Evolutionary conservation across 192 early-diverging fungal genomes (phyloP).

Genomic region (Backusella tuberculispora): DNA sequence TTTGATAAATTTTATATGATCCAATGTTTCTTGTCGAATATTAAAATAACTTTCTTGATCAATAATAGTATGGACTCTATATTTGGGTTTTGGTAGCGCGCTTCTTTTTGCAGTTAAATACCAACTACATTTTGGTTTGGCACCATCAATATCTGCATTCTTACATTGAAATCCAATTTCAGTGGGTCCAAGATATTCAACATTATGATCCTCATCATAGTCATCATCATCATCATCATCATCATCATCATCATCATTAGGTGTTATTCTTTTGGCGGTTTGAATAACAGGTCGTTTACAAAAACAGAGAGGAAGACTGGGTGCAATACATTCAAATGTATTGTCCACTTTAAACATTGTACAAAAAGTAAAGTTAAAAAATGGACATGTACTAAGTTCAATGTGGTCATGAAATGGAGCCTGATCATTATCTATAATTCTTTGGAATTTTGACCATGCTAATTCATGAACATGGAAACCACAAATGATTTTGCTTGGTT

Average conservation of each 20-base stretch:
- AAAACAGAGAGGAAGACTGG: constrained; percentile 1
- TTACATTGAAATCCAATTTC: background rate
- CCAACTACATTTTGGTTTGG: constrained; percentile 2
- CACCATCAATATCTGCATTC: background rate
- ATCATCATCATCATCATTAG: background rate
- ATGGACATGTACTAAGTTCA: constrained; percentile 12
- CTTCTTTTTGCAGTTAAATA: background rate
- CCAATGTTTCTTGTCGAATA: background rate
- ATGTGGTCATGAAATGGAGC: background rate
- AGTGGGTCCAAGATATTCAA: no score
- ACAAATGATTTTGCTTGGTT: background rate
- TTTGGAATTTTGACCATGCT: constrained; percentile 4
- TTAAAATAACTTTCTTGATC: background rate
- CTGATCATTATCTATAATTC: background rate
- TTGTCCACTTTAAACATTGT: constrained; percentile 10
- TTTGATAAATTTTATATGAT: background rate
- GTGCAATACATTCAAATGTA: background rate
- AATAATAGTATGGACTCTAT: background rate
- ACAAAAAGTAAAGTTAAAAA: constrained; percentile 28
- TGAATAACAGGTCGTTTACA: constrained; percentile 10
- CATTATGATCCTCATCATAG: background rate
- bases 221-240: background rate
- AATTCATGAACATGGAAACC: constrained; percentile 28
- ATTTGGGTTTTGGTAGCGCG: background rate
- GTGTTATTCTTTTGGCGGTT: no score